Evolutionary conservation across 768 basidiomycete genomes (phyloP).

Genomic region (Floccularia luteovirens): DNA sequence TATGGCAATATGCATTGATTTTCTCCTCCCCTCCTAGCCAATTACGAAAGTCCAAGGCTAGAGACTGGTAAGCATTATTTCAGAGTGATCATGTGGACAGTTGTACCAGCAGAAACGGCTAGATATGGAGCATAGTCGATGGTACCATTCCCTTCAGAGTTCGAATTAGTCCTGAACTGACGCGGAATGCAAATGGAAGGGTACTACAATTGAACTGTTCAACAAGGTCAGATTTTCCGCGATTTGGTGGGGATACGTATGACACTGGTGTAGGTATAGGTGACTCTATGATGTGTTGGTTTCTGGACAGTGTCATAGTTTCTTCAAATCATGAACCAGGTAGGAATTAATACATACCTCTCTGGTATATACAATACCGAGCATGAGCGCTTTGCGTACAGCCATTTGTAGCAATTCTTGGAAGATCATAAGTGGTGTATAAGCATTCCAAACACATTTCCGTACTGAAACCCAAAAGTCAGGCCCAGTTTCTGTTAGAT

Average conservation of each 20-base stretch:
- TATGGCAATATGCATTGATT: slow-evolving; percentile 70
- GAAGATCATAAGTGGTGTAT: slow-evolving; percentile 1
- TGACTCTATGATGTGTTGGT: slow-evolving; percentile 54
- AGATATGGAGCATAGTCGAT: slow-evolving; percentile 41
- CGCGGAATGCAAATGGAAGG: no score
- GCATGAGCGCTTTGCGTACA: slow-evolving; percentile 59
- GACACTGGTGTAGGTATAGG: slow-evolving; percentile 48
- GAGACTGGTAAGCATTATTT: background rate
- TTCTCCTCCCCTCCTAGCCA: slow-evolving; percentile 77
- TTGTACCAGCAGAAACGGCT: slow-evolving; percentile 37
- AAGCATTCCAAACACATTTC: slow-evolving; percentile 4
- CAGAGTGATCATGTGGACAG: background rate
- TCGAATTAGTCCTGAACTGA: background rate
- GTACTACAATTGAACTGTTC: slow-evolving; percentile 38
- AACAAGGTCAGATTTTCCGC: slow-evolving; percentile 27
- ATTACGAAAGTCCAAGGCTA: slow-evolving; percentile 71
- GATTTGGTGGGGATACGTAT: slow-evolving; percentile 38
- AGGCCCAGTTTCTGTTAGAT: slow-evolving; percentile 47
- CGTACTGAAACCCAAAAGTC: slow-evolving; percentile 79
- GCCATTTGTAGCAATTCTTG: slow-evolving; percentile 90
- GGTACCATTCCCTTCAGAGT: slow-evolving; percentile 52
- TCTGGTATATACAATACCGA: slow-evolving; percentile 71
- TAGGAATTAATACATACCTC: slow-evolving; percentile 28
- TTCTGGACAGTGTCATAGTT: slow-evolving; percentile 24
- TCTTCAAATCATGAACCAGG: no score